Percentiles rank a stretch among this genome's conserved stretches.
Evolutionary conservation across 805 yeast species (phyloP).

Genomic region (Kluyveromyces aestuarii): DNA sequence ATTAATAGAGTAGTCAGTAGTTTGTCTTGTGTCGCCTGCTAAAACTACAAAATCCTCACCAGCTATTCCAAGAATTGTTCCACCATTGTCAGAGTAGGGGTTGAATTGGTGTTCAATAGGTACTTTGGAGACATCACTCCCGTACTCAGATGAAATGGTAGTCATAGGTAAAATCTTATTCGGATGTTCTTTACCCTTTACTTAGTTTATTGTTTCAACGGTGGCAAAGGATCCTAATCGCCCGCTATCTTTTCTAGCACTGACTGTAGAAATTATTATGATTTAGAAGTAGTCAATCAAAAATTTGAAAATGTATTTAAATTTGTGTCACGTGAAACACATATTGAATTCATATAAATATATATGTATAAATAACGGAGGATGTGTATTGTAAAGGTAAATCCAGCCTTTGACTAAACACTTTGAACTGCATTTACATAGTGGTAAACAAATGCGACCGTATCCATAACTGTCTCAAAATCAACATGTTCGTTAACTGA

Average conservation of each 20-base stretch:
- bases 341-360: too few relatives aligned
- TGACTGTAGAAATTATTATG: conserved; percentile 1
- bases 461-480: conserved; percentile 16
- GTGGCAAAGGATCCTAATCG: conserved; percentile 1
- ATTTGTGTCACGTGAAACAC: not conserved
- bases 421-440: conserved; percentile 11
- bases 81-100: conserved; percentile 93
- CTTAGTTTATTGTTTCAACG: not conserved
- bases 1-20: conserved; percentile 87
- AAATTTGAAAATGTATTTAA: too few relatives aligned
- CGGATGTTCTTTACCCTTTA: too few relatives aligned
- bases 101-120: conserved; percentile 91
- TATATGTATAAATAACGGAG: too few relatives aligned
- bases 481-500: conserved; percentile 17
- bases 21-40: conserved; percentile 98
- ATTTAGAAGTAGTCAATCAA: not conserved
- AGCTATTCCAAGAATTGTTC: conserved; percentile 94
- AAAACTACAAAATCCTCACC: conserved; percentile 95
- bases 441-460: conserved; percentile 15
- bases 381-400: not conserved
- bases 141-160: conserved; percentile 60
- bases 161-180: conserved; percentile 1
- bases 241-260: not conserved
- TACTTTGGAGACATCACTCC: conserved; percentile 38
- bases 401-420: conserved; percentile 11